A percentile compares a stretch with the other conserved stretches of the same genome.
Evolutionary conservation across 306 rosid species (phyloP).

Genomic region (Canavalia ensiformis): DNA sequence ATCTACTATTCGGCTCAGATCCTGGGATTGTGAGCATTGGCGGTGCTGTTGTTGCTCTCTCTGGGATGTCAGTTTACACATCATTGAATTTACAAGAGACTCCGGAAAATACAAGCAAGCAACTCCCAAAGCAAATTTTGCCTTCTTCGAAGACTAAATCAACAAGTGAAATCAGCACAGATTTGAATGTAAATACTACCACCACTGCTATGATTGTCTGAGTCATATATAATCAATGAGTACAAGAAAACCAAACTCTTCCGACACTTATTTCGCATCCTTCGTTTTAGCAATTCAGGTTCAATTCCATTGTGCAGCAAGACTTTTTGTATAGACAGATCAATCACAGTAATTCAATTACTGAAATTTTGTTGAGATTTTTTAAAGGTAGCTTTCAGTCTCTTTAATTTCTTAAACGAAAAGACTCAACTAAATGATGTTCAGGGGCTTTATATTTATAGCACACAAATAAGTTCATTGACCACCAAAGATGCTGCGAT

Average conservation of each 20-base stretch:
- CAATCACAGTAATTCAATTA: conserved; percentile 23
- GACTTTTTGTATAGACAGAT: conserved; percentile 37
- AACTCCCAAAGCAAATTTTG: conserved; percentile 45
- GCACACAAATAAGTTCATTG: conserved; percentile 18
- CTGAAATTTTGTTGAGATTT: conserved; percentile 2
- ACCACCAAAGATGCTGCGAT: background rate
- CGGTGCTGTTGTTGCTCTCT: conserved; percentile 56
- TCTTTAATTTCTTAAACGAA: conserved; percentile 16
- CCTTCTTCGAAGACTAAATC: conserved; percentile 41
- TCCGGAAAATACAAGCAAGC: conserved; percentile 50
- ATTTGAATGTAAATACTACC: conserved; percentile 51
- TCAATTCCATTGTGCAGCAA: conserved; percentile 28
- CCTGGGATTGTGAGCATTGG: conserved; percentile 62
- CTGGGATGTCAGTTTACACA: conserved; percentile 57
- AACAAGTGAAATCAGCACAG: conserved; percentile 46
- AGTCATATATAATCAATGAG: conserved; percentile 19
- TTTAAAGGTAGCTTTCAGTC: background rate
- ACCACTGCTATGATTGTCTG: conserved; percentile 46
- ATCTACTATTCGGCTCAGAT: conserved; percentile 54
- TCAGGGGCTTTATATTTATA: conserved; percentile 48
- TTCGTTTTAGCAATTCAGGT: conserved; percentile 34
- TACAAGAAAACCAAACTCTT: conserved; percentile 9
- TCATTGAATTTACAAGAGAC: conserved; percentile 52
- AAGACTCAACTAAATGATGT: background rate
- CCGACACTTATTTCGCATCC: conserved; percentile 27